Evolutionary conservation across 495 filamentous ascomycete species (phyloP).

Genomic region (Penicillium paradoxum): DNA sequence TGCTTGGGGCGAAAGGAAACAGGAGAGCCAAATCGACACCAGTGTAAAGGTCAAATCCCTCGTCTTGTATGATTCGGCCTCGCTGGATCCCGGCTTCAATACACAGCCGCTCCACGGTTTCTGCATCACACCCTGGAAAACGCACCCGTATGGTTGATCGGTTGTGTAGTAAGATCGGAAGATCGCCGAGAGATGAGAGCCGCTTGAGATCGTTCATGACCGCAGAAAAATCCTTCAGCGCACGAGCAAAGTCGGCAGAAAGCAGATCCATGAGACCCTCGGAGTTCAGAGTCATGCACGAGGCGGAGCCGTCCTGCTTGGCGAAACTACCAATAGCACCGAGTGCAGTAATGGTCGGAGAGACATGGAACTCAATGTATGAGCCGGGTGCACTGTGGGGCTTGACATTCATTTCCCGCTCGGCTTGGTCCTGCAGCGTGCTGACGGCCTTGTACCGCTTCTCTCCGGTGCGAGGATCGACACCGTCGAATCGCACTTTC

Average conservation of each 20-base stretch:
- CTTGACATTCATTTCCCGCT: conserved; percentile 52
- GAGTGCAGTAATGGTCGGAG: conserved; percentile 81
- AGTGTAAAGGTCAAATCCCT: conserved; percentile 58
- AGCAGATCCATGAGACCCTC: conserved; percentile 78
- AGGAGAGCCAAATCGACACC: conserved; percentile 68
- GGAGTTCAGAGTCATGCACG: conserved; percentile 58
- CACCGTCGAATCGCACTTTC: conserved; percentile 77
- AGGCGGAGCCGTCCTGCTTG: conserved; percentile 27
- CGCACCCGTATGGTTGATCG: conserved; percentile 66
- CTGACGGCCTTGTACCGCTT: conserved; percentile 71
- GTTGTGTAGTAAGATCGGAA: conserved; percentile 68
- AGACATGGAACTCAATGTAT: conserved; percentile 77
- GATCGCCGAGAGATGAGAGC: conserved; percentile 69
- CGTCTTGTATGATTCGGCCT: conserved; percentile 74
- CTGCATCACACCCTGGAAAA: conserved; percentile 85
- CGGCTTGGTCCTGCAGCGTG: conserved; percentile 62
- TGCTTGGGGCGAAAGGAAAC: conserved; percentile 78
- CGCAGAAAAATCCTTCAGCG: conserved; percentile 74
- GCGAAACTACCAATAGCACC: conserved; percentile 48
- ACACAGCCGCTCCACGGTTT: conserved; percentile 78
- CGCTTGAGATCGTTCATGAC: conserved; percentile 77
- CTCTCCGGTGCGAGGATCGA: conserved; percentile 60
- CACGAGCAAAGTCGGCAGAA: conserved; percentile 82
- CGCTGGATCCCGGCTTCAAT: conserved; percentile 76
- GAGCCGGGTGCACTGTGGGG: conserved; percentile 62